Conservation (phyloP, 768 basidiomycete genomes). For the Lyophyllum semitale region DNA sequence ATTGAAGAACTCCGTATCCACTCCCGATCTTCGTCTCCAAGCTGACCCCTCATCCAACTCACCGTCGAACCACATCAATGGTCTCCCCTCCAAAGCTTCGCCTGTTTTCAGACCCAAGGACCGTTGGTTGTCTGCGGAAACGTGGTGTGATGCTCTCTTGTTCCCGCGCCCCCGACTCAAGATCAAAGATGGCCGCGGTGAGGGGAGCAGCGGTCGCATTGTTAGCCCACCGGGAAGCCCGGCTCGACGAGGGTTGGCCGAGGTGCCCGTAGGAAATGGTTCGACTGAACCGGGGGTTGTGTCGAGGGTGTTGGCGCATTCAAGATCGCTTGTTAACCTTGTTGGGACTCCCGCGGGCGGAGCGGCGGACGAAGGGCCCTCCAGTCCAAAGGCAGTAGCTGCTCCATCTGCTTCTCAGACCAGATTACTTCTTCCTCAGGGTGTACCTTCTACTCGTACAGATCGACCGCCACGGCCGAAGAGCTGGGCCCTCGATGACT, state of each 20-base stretch:
- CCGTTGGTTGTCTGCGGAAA: constrained; percentile 72
- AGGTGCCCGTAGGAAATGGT: neutral
- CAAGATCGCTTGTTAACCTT: constrained; percentile 45
- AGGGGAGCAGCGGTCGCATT: constrained; percentile 29
- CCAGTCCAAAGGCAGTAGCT: neutral
- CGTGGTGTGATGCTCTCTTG: constrained; percentile 80
- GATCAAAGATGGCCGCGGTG: constrained; percentile 37
- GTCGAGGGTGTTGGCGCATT: constrained; percentile 53
- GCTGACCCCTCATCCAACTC: neutral
- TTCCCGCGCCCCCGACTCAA: constrained; percentile 77
- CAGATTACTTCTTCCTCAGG: neutral
- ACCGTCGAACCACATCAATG: neutral
- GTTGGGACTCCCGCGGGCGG: neutral
- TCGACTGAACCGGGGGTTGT: constrained; percentile 29
- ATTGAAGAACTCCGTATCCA: constrained; percentile 61
- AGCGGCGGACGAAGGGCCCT: neutral
- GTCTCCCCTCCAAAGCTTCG: constrained; percentile 1
- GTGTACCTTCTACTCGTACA: neutral
- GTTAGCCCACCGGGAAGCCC: constrained; percentile 56
- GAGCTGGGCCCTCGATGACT: constrained; percentile 62
- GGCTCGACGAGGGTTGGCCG: constrained; percentile 22
- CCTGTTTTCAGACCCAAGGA: constrained; percentile 47
- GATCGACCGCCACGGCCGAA: constrained; percentile 43
- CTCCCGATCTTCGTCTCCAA: constrained; percentile 56
- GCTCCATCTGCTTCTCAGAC: neutral